phyloP scores from a whole-genome alignment of 1,139 yeast species.

The Yamadazyma siamensis region DNA sequence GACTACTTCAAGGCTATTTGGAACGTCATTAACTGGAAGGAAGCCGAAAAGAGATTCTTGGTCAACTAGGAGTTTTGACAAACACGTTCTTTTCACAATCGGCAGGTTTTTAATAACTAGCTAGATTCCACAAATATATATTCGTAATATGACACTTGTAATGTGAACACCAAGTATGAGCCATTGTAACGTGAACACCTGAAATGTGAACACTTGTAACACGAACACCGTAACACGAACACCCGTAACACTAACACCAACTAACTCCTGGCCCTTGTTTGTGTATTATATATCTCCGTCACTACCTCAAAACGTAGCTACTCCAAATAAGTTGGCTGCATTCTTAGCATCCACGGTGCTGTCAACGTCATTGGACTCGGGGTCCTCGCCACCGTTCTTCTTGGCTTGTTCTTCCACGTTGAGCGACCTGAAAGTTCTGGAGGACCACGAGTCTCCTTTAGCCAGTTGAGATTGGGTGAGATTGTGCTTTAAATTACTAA shows the following conservation, averaged over 20 bases:
- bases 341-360: constrained; percentile 65
- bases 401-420: constrained; percentile 30
- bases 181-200: too few relatives aligned
- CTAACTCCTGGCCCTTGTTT: too few relatives aligned
- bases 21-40: constrained; percentile 48
- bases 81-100: too few relatives aligned
- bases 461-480: constrained; percentile 48
- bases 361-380: constrained; percentile 10
- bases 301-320: constrained; percentile 55
- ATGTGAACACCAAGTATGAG: neutral
- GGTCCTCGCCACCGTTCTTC: constrained; percentile 18
- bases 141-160: neutral
- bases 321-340: constrained; percentile 79
- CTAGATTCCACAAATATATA: too few relatives aligned
- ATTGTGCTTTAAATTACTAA: constrained; percentile 45
- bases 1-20: constrained; percentile 48
- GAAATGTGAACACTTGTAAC: too few relatives aligned
- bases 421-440: constrained; percentile 60
- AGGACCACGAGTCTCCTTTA: constrained; percentile 61
- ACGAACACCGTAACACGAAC: too few relatives aligned
- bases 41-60: constrained; percentile 38
- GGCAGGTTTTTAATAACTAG: too few relatives aligned
- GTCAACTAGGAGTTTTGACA: too few relatives aligned
- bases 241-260: too few relatives aligned
- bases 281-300: neutral